A percentile compares a stretch with the other conserved stretches of the same genome.
Conservation (phyloP, 495 filamentous ascomycete genomes). For the Trichoderma orchidacearum region DNA sequence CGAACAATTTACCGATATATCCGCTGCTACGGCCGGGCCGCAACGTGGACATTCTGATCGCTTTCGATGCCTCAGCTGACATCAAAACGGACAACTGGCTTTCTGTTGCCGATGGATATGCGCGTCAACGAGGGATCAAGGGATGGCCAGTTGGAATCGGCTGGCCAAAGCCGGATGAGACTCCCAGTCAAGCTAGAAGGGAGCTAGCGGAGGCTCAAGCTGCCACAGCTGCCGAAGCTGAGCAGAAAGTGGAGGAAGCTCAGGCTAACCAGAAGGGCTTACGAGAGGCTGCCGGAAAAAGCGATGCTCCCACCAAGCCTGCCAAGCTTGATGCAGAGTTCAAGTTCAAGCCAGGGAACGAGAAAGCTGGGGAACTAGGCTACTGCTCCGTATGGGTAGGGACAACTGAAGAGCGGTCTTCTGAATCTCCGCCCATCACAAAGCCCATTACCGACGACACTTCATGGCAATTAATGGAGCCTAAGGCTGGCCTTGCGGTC, state of each 20-base stretch:
- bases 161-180: conserved; percentile 56
- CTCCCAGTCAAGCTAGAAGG: conserved; percentile 38
- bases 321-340: conserved; percentile 9
- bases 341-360: conserved; percentile 16
- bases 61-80: conserved; percentile 25
- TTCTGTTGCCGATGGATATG: conserved; percentile 82
- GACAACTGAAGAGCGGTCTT: conserved; percentile 51
- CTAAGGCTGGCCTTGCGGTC: conserved; percentile 75
- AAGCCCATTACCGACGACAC: conserved; percentile 40
- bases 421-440: conserved; percentile 44
- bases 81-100: conserved; percentile 59
- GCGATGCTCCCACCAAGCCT: conserved; percentile 6
- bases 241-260: conserved; percentile 49
- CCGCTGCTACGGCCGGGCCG: conserved; percentile 78
- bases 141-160: conserved; percentile 88
- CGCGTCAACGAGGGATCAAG: conserved; percentile 70
- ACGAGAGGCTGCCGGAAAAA: conserved; percentile 6
- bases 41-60: conserved; percentile 77
- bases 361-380: conserved; percentile 46
- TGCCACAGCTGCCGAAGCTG: conserved; percentile 40
- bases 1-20: conserved; percentile 92
- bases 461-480: conserved; percentile 59
- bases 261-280: conserved; percentile 32
- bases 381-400: conserved; percentile 97
- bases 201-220: conserved; percentile 58